Evolutionary conservation across 495 filamentous ascomycete species (phyloP), one percentile per base, ranked within the genome.

Genomic region (Emericellopsis terricola): DNA sequence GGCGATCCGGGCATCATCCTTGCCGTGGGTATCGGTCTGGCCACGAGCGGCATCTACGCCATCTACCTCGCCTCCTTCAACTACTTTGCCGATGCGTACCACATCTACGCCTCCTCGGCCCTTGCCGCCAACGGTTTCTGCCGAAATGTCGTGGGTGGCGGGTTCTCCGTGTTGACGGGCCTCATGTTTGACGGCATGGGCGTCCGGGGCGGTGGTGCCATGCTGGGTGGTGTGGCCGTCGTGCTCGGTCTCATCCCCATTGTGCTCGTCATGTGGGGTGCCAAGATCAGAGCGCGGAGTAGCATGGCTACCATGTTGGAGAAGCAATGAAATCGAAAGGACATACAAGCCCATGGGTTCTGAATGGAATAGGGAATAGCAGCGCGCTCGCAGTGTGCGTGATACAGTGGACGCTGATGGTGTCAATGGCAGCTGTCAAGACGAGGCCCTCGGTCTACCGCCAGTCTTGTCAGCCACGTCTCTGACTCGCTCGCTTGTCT

Each of bases 61-160:
- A 71, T 94, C 29, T 94, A 94, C 47, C 62, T 96, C 5, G 81
- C 86, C 1, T 77, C 81, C 0, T 94, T 94, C 58, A 96, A 94
- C 44, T 94, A 94, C 42, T 65, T 94, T 10, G 84, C 85, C n/a
- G 87, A 94, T 51, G 78, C 70, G 2, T 96, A 93, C 50, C 77
- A 83, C 47, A 61, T 68, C 0, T 92, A 82, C 44, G 82, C 86
- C 2, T 81, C 73, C 35, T 89, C 79, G 7, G 86, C 86, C 2
- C 60, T 94, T 29, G 87, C 87, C 2, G 84, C 85, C 8, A 86
- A 94, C 54, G 76, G 69, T 4, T 87, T 82, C 44, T 71, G 74
- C 42, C 68, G 87, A 2, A 96, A 96, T 50, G 62, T 93, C 19
- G 59, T 94, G 0, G 84, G 76, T 23, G 87, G 83, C 3, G 55